Conservation (phyloP, 768 basidiomycete species). For the Cystoderma amianthinum region DNA sequence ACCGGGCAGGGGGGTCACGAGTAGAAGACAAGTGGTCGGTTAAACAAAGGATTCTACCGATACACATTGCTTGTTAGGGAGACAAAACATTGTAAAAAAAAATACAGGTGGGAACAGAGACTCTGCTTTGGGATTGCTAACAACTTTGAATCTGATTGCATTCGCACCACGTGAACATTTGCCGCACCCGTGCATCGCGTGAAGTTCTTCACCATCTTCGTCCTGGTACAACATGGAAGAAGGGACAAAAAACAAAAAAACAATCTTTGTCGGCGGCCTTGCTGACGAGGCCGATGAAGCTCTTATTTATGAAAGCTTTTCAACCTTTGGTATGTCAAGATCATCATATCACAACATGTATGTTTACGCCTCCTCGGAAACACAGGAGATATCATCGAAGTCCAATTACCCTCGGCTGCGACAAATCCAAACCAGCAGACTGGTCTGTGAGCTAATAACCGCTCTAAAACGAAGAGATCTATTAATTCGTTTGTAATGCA, state of each 20-base stretch:
- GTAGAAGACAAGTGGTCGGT: neutral
- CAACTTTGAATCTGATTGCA: slow-evolving; percentile 9
- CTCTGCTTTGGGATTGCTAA: slow-evolving; percentile 12
- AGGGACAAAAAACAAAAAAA: slow-evolving; percentile 80
- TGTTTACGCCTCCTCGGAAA: slow-evolving; percentile 5
- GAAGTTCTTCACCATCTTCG: slow-evolving; percentile 26
- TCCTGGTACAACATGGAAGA: slow-evolving; percentile 54
- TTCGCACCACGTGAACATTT: slow-evolving; percentile 19
- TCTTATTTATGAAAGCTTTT: slow-evolving; percentile 71
- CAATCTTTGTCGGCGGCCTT: slow-evolving; percentile 79
- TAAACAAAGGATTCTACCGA: neutral
- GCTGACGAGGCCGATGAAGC: slow-evolving; percentile 80
- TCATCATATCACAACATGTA: neutral
- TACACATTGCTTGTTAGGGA: neutral
- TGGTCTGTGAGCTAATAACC: slow-evolving; percentile 2
- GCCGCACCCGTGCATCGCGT: slow-evolving; percentile 28
- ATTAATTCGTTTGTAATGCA: slow-evolving; percentile 14
- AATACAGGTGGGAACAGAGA: slow-evolving; percentile 15
- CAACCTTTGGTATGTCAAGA: slow-evolving; percentile 69
- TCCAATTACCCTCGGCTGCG: slow-evolving; percentile 78
- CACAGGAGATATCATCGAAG: slow-evolving; percentile 87
- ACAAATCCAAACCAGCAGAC: slow-evolving; percentile 60
- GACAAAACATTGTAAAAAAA: neutral
- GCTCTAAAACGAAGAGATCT: slow-evolving; percentile 1
- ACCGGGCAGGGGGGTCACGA: neutral